Percentiles rank a stretch among this genome's conserved stretches.
These are phyloP conservation scores for Inonotus hispidus DNA, from an alignment of 1,284 basidiomycete species.

Conservation along the genomic window DNA sequence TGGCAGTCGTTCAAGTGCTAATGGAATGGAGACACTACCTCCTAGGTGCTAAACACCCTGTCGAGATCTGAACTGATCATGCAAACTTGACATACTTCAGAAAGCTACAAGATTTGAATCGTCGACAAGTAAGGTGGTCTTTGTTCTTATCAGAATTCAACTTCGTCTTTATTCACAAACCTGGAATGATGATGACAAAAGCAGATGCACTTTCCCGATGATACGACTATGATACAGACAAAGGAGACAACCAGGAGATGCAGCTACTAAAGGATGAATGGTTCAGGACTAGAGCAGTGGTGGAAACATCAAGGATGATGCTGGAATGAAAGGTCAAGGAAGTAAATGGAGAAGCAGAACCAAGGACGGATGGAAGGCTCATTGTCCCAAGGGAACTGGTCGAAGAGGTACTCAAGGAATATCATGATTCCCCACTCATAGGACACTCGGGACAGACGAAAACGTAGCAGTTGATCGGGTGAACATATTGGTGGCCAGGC, in stretches of 20 bases:
- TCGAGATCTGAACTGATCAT: not conserved
- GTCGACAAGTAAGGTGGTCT: not conserved
- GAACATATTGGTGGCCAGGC: not conserved
- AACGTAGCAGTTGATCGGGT: not conserved
- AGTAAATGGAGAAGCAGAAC: not conserved
- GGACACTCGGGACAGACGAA: not conserved
- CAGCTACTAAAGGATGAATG: not conserved
- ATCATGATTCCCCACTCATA: not conserved
- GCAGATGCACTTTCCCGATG: not conserved
- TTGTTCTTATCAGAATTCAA: not conserved
- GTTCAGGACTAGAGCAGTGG: not conserved
- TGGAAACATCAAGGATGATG: not conserved
- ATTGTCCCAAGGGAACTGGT: not conserved
- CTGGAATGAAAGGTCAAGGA: not conserved
- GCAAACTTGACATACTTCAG: not conserved
- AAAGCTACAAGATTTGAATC: not conserved
- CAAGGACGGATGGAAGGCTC: not conserved
- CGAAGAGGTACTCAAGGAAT: not conserved
- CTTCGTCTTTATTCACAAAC: not conserved
- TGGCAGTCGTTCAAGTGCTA: constrained; percentile 25
- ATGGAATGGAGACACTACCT: constrained; percentile 4
- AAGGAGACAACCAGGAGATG: not conserved
- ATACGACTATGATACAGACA: not conserved
- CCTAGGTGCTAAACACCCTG: not conserved
- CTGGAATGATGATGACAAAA: not conserved